These are phyloP conservation scores for Teunomyces gatunensis DNA, from an alignment of 805 yeast species.

Conservation along the genomic window DNA sequence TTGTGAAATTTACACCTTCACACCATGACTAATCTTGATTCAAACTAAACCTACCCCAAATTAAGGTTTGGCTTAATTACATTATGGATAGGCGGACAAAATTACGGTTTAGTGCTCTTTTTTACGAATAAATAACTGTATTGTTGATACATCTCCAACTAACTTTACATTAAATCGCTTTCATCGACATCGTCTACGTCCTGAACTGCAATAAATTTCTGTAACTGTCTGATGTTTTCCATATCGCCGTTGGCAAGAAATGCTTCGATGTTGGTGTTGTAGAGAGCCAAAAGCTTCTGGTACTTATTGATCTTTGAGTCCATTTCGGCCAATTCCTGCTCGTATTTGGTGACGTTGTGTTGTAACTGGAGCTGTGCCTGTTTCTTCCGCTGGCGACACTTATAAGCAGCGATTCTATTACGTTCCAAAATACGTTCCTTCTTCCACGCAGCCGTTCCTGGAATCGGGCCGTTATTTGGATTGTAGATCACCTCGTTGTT, in stretches of 20 bases:
- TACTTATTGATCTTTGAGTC: slow-evolving; percentile 19
- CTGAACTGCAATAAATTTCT: slow-evolving; percentile 1
- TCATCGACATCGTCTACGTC: slow-evolving; percentile 3
- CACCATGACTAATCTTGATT: not conserved
- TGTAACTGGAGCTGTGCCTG: slow-evolving; percentile 67
- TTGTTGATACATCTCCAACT: not conserved
- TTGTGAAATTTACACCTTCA: not conserved
- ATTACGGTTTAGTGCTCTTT: not conserved
- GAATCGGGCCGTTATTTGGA: slow-evolving; percentile 54
- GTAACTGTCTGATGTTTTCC: slow-evolving; percentile 7
- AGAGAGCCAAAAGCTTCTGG: slow-evolving; percentile 12
- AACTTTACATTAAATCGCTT: not conserved
- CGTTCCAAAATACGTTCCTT: slow-evolving; percentile 59
- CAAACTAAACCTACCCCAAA: not conserved
- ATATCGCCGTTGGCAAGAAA: slow-evolving; percentile 9
- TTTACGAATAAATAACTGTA: not conserved
- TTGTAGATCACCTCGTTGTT: slow-evolving; percentile 55
- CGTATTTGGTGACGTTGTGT: slow-evolving; percentile 52
- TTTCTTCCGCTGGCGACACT: slow-evolving; percentile 66
- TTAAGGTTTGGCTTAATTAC: not conserved
- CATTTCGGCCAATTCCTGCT: slow-evolving; percentile 39
- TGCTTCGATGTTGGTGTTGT: slow-evolving; percentile 9
- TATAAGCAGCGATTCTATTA: slow-evolving; percentile 66
- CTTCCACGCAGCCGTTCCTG: slow-evolving; percentile 69
- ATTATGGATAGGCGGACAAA: not conserved